Conservation (phyloP, 1,284 basidiomycete genomes). For the Ganoderma lucidum region DNA sequence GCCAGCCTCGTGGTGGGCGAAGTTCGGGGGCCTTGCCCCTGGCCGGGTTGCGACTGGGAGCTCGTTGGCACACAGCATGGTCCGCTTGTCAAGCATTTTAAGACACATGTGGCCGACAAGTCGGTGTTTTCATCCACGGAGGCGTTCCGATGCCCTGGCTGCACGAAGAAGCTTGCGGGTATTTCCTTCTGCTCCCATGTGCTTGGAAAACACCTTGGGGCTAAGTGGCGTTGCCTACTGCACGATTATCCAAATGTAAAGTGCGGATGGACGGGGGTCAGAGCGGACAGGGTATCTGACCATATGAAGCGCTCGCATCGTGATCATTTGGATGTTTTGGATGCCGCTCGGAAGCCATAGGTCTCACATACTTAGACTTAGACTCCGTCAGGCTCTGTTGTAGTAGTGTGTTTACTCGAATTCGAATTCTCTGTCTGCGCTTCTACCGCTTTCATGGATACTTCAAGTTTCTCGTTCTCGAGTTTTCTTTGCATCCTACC, state of each 20-base stretch:
- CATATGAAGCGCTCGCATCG: neutral
- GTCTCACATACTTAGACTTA: neutral
- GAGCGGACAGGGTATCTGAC: neutral
- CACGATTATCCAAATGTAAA: neutral
- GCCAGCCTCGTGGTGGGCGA: neutral
- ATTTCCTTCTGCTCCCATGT: neutral
- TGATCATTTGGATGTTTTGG: neutral
- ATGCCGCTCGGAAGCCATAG: neutral
- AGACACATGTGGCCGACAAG: neutral
- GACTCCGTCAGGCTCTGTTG: too few relatives aligned
- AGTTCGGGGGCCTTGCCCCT: neutral
- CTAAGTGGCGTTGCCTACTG: neutral
- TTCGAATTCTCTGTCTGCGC: too few relatives aligned
- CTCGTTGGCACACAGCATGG: neutral
- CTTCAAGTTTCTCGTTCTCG: too few relatives aligned
- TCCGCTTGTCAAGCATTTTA: neutral
- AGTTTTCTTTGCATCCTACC: too few relatives aligned
- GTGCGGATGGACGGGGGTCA: neutral
- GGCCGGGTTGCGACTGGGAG: neutral
- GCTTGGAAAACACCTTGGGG: neutral
- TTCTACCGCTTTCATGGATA: too few relatives aligned
- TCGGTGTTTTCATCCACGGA: neutral
- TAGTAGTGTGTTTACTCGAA: too few relatives aligned
- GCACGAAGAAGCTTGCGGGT: neutral
- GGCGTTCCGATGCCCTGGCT: neutral